These are phyloP conservation scores for Mycocentrospora acerina DNA, from an alignment of 2,329 filamentous ascomycete species.

Conservation along the genomic window DNA sequence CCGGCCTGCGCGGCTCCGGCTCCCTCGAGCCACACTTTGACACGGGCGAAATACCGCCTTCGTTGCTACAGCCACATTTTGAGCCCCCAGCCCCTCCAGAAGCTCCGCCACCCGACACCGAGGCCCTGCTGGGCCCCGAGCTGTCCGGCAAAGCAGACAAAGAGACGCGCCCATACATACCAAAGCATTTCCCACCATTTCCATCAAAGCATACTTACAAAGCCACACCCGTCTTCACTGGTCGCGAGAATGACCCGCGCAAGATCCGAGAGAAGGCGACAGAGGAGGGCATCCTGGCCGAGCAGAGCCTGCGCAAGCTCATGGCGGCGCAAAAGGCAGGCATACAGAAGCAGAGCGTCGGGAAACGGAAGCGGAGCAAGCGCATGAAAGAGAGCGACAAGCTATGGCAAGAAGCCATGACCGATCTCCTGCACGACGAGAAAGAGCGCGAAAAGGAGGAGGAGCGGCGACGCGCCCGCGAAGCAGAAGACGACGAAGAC, in stretches of 20 bases:
- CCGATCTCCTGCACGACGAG: slow-evolving; percentile 50
- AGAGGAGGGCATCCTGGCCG: slow-evolving; percentile 65
- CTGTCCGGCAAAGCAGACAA: slow-evolving; percentile 52
- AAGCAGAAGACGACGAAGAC: slow-evolving; percentile 24
- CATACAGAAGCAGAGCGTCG: slow-evolving; percentile 35
- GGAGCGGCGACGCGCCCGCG: slow-evolving; percentile 18
- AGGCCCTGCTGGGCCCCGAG: slow-evolving; percentile 54
- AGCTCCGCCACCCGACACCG: slow-evolving; percentile 45
- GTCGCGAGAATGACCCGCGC: slow-evolving; percentile 61
- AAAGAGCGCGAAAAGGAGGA: slow-evolving; percentile 31
- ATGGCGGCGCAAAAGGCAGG: slow-evolving; percentile 53
- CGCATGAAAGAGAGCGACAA: slow-evolving; percentile 48
- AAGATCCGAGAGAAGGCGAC: slow-evolving; percentile 64
- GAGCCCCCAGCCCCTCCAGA: slow-evolving; percentile 44
- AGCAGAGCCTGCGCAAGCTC: slow-evolving; percentile 64
- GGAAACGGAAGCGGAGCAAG: slow-evolving; percentile 44
- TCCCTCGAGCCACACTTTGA: slow-evolving; percentile 45
- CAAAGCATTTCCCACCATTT: slow-evolving; percentile 61
- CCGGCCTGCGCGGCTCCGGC: slow-evolving; percentile 42
- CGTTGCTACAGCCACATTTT: slow-evolving; percentile 44
- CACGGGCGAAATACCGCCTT: slow-evolving; percentile 39
- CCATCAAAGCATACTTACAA: slow-evolving; percentile 67
- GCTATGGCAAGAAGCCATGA: slow-evolving; percentile 60
- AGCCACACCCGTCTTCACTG: slow-evolving; percentile 59
- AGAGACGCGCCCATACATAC: slow-evolving; percentile 56